Base-by-base conservation (phyloP, 2,329 filamentous ascomycete genomes). In the Passalora sequoiae region DNA sequence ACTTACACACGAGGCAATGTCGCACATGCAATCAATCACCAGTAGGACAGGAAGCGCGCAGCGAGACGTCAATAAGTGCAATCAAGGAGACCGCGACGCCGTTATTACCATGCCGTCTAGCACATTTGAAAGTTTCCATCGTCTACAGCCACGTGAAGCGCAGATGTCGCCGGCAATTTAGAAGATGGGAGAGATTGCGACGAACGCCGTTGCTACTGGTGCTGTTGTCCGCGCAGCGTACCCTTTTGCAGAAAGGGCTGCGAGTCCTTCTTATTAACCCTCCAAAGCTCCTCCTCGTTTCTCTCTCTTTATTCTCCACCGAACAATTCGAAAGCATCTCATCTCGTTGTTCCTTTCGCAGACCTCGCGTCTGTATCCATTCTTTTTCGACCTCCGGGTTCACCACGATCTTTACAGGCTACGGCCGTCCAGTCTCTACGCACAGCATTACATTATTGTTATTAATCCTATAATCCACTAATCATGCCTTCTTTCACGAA, bases 371-470 rank as follows among this genome's bases (percentile, higher is more conserved):
- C 20, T 36, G 17, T 20, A 36, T 36, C n/a, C 33, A 15, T 36
- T 36, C 33, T n/a, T 36, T 33, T 24, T 12, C n/a, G 33, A 22
- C 19, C 33, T n/a, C 15, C 20, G 9, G 33, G 33, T 36, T 20
- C 24, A 36, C n/a, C 33, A 36, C 33, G 24, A 17, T 36, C 33
- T n/a, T 36, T 36, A 16, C 33, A 36, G 33, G 33, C 17, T 36
- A 36, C 13, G 12, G 19, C 19, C 33, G 17, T 36, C 33, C n/a
- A 36, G 19, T 36, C 33, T 10, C 3, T 36, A 21, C 24, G 15
- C 33, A 24, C 3, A n/a, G 4, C 24, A 22, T 36, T 20, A n/a
- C 15, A 13, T 36, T n/a, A 4, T 24, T 27, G 24, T 12, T n/a
- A 33, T 36, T 21, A 24, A 21, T n/a, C 15, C 9, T 21, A 21